Evolutionary conservation across 1,284 basidiomycete species (phyloP).

Genomic region (Trichosporon sp.): DNA sequence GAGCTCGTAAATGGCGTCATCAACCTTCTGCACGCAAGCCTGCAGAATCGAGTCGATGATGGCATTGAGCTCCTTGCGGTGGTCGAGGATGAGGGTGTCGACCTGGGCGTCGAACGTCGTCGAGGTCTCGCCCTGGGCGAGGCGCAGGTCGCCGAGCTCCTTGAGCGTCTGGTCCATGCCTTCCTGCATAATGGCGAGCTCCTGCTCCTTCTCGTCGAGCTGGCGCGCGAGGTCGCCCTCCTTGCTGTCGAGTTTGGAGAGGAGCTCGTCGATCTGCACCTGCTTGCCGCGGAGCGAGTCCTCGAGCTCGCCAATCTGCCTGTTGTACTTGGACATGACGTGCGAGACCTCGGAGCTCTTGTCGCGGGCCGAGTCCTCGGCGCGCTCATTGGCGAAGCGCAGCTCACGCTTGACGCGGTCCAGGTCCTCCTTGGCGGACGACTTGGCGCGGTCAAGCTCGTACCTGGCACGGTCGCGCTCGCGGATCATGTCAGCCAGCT

Average conservation of each 20-base stretch:
- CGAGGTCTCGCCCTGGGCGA: conserved; percentile 80
- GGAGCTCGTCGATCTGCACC: conserved; percentile 88
- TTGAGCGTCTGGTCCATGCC: conserved; percentile 93
- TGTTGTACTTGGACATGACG: conserved; percentile 90
- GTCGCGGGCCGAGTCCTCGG: conserved; percentile 86
- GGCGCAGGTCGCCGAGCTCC: conserved; percentile 81
- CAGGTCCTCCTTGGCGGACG: conserved; percentile 92
- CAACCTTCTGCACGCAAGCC: conserved; percentile 94
- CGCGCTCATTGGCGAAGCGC: conserved; percentile 95
- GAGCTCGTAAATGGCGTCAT: conserved; percentile 95
- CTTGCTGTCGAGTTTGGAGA: conserved; percentile 74
- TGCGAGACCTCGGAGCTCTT: conserved; percentile 90
- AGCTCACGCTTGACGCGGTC: conserved; percentile 92
- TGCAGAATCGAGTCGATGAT: conserved; percentile 99
- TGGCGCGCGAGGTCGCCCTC: conserved; percentile 74
- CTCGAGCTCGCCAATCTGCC: conserved; percentile 93
- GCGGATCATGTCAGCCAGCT: conserved; percentile 97
- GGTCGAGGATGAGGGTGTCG: conserved; percentile 94
- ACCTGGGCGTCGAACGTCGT: conserved; percentile 93
- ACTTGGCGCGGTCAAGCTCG: conserved; percentile 93
- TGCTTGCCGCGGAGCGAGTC: conserved; percentile 92
- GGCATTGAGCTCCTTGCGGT: conserved; percentile 95
- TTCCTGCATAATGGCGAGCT: conserved; percentile 93
- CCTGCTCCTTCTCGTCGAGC: conserved; percentile 94
- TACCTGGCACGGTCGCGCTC: conserved; percentile 95